Conservation (phyloP, 2,329 filamentous ascomycete genomes). For the Trichoderma koningiopsis region DNA sequence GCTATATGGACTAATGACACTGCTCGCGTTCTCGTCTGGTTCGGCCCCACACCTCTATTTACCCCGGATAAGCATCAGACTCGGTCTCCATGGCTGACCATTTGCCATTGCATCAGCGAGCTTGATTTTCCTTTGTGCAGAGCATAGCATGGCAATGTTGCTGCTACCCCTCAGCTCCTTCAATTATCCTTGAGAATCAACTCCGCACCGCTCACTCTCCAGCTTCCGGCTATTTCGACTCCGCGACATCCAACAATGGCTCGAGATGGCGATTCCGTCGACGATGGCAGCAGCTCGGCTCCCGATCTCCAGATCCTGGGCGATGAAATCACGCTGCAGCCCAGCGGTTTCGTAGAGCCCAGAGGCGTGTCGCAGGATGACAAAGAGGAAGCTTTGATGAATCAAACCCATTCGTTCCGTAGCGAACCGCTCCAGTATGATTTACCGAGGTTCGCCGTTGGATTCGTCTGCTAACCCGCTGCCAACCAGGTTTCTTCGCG, state of each 20-base stretch:
- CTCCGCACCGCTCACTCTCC: background rate
- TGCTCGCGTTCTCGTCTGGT: background rate
- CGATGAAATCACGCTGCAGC: slow-evolving; percentile 73
- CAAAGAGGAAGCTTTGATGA: slow-evolving; percentile 71
- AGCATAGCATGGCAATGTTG: slow-evolving; percentile 16
- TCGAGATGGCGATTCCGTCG: slow-evolving; percentile 35
- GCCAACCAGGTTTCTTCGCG: slow-evolving; percentile 76
- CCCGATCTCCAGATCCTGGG: slow-evolving; percentile 79
- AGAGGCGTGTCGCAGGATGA: slow-evolving; percentile 49
- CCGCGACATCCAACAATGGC: slow-evolving; percentile 34
- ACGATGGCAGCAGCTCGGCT: slow-evolving; percentile 50
- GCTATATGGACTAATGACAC: background rate
- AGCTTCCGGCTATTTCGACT: background rate
- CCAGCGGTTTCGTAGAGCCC: slow-evolving; percentile 66
- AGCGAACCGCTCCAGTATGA: slow-evolving; percentile 62
- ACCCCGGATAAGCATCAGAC: slow-evolving; percentile 22
- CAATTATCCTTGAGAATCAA: background rate
- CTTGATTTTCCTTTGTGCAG: background rate
- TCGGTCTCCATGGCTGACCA: slow-evolving; percentile 4
- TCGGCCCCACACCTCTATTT: slow-evolving; percentile 22
- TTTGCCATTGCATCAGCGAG: background rate
- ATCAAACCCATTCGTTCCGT: slow-evolving; percentile 85
- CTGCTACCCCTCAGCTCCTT: background rate
- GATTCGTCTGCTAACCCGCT: slow-evolving; percentile 26
- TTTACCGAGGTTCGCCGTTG: slow-evolving; percentile 2